phyloP scores from a whole-genome alignment of 75 land plant genomes.

The Cunninghamia lanceolata region DNA sequence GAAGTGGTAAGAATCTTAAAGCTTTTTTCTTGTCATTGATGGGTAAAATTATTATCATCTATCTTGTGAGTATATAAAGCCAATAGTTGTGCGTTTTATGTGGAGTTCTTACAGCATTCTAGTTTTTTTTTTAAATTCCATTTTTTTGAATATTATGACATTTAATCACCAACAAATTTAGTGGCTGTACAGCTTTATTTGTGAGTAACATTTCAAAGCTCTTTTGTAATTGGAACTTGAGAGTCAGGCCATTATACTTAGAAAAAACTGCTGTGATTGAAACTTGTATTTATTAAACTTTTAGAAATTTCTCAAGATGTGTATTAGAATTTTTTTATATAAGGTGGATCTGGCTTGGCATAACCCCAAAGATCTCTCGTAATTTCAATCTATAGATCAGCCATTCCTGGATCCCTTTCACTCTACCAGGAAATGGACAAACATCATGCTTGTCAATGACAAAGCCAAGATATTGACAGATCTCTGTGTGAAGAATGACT shows the following conservation, averaged over 20 bases:
- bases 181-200: background rate
- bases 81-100: background rate
- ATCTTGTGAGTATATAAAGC: background rate
- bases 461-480: too few species aligned
- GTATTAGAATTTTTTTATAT: background rate
- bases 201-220: background rate
- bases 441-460: too few species aligned
- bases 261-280: background rate
- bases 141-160: background rate
- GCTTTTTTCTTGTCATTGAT: background rate
- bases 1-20: conserved; percentile 68
- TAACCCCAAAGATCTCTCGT: background rate
- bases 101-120: background rate
- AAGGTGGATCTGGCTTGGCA: background rate
- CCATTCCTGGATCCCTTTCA: too few species aligned
- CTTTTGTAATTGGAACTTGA: too few species aligned
- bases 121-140: background rate
- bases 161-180: background rate
- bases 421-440: too few species aligned
- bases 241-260: background rate
- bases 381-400: background rate
- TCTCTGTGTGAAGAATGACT: too few species aligned
- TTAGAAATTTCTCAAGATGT: background rate
- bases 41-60: background rate
- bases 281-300: too few species aligned